phyloP scores from a whole-genome alignment of 129 eudicot species.

The Glebionis coronaria region DNA sequence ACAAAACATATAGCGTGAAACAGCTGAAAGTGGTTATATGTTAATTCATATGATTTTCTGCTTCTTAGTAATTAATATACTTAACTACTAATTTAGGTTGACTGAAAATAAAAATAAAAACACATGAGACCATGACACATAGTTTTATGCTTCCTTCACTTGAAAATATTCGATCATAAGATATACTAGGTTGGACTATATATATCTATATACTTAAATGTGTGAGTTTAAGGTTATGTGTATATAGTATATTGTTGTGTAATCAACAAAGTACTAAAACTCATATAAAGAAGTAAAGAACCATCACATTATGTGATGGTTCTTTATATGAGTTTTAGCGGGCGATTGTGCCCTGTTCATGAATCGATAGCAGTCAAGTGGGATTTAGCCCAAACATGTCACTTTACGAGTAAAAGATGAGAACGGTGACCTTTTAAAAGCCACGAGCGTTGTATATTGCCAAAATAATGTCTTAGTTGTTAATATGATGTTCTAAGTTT shows the following conservation, averaged over 20 bases:
- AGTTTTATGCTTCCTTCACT: no score
- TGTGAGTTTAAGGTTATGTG: neutral
- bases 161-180: no score
- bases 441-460: no score
- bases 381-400: neutral
- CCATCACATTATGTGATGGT: no score
- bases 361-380: neutral
- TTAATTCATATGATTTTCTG: neutral
- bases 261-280: no score
- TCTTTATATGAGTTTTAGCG: no score
- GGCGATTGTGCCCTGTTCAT: neutral
- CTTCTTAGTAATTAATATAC: neutral
- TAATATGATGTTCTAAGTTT: no score
- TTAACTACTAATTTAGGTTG: neutral
- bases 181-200: neutral
- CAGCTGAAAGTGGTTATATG: constrained; percentile 19
- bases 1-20: constrained; percentile 12
- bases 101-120: no score
- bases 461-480: no score
- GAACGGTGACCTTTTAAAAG: neutral
- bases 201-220: neutral
- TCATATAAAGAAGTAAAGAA: no score
- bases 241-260: neutral
- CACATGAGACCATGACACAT: no score
- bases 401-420: neutral